These are phyloP conservation scores for Sporothrix brasiliensis DNA, from an alignment of 2,329 filamentous ascomycete genomes.

Conservation along the genomic window DNA sequence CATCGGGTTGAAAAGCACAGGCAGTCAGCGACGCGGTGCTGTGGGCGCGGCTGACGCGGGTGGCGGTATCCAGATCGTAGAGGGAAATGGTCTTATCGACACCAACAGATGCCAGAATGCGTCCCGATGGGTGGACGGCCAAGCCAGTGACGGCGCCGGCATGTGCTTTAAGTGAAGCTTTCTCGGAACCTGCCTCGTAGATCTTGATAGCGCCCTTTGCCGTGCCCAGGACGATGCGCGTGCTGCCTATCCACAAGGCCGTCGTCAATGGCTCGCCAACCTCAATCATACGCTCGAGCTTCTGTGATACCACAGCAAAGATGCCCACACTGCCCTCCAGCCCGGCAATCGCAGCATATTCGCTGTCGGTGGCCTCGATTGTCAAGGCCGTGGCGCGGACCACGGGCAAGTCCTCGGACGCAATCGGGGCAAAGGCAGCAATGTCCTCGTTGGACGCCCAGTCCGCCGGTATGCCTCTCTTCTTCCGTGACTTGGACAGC, in stretches of 20 bases:
- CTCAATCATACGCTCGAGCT: slow-evolving; percentile 67
- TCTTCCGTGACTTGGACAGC: slow-evolving; percentile 87
- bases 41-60: slow-evolving; percentile 75
- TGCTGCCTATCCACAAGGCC: slow-evolving; percentile 66
- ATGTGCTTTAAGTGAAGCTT: slow-evolving; percentile 75
- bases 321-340: slow-evolving; percentile 73
- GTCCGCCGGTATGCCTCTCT: slow-evolving; percentile 79
- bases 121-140: slow-evolving; percentile 78
- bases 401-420: slow-evolving; percentile 53
- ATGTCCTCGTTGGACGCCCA: slow-evolving; percentile 81
- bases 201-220: slow-evolving; percentile 78
- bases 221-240: slow-evolving; percentile 72
- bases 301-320: slow-evolving; percentile 71
- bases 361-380: slow-evolving; percentile 52
- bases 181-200: slow-evolving; percentile 70
- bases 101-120: slow-evolving; percentile 83
- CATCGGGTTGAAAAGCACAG: slow-evolving; percentile 91
- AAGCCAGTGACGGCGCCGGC: slow-evolving; percentile 78
- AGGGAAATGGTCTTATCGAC: slow-evolving; percentile 90
- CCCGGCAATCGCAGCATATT: slow-evolving; percentile 72
- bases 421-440: slow-evolving; percentile 50
- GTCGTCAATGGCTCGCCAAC: slow-evolving; percentile 69
- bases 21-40: slow-evolving; percentile 74
- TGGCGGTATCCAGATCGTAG: slow-evolving; percentile 73
- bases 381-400: slow-evolving; percentile 55